phyloP scores from a whole-genome alignment of 2,329 filamentous ascomycete genomes.

The Botrytis medusae region DNA sequence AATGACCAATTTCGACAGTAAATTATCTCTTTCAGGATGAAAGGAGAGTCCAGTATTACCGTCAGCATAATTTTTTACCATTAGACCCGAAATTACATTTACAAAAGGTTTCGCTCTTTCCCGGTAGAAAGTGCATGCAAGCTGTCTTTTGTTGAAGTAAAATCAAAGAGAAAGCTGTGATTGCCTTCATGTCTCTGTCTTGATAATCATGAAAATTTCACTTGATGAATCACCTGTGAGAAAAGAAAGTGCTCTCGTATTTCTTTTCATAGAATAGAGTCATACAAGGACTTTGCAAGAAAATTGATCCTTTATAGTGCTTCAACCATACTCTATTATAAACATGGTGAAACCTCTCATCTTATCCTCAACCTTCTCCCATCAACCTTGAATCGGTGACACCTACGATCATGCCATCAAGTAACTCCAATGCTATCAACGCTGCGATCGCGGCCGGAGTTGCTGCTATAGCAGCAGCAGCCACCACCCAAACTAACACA shows the following conservation, averaged over 20 bases:
- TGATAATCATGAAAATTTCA: not conserved
- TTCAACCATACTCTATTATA: not conserved
- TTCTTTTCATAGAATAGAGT: not conserved
- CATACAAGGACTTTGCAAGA: not conserved
- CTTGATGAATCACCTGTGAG: not conserved
- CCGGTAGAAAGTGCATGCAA: not conserved
- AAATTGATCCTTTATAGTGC: not conserved
- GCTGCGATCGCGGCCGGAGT: not conserved
- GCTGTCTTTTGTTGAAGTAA: not conserved
- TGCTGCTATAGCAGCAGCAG: not conserved
- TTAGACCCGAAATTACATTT: not conserved
- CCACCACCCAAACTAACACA: not conserved
- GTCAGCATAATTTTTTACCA: not conserved
- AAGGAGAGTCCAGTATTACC: not conserved
- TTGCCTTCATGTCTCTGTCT: not conserved
- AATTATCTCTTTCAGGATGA: not conserved
- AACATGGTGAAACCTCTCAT: not conserved
- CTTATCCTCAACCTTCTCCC: not conserved
- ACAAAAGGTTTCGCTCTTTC: not conserved
- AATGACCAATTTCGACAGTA: not conserved
- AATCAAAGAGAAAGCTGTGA: not conserved
- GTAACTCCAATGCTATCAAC: not conserved
- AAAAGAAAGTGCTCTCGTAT: not conserved
- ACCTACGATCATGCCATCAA: not conserved
- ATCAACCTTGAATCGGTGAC: not conserved